phyloP scores from a whole-genome alignment of 2,329 filamentous ascomycete genomes.

The Fusarium avenaceum region DNA sequence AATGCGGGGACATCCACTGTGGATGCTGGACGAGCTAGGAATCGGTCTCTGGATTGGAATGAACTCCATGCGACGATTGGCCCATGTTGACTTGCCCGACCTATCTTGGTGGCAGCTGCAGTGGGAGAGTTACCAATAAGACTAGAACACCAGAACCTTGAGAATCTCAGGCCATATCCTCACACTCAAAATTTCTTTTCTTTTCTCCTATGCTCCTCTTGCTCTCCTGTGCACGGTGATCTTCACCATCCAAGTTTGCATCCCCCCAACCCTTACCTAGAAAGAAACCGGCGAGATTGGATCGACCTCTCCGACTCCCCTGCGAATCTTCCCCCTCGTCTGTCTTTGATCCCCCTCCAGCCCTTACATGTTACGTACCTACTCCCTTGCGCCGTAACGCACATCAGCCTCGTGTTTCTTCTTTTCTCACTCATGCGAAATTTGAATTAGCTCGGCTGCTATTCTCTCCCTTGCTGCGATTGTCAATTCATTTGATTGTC shows the following conservation, averaged over 20 bases:
- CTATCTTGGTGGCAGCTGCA: constrained; percentile 14
- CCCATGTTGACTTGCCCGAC: not conserved
- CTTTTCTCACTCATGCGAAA: constrained; percentile 9
- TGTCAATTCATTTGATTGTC: not conserved
- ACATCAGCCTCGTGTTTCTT: not conserved
- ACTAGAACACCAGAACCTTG: not conserved
- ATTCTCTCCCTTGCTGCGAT: constrained; percentile 1
- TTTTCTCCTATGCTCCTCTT: not conserved
- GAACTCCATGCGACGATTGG: constrained; percentile 24
- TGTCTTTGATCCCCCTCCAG: not conserved
- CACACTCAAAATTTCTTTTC: constrained; percentile 6
- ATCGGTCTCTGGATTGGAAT: constrained; percentile 30
- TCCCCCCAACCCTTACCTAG: constrained; percentile 8
- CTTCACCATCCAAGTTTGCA: not conserved
- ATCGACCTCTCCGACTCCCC: constrained; percentile 4
- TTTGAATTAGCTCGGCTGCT: constrained; percentile 2
- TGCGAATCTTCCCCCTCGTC: not conserved
- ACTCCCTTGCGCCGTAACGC: constrained; percentile 13
- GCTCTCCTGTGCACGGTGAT: constrained; percentile 2
- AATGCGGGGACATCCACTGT: constrained; percentile 38
- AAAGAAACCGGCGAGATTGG: constrained; percentile 6
- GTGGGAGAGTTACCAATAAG: constrained; percentile 20
- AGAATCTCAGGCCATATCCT: constrained; percentile 14
- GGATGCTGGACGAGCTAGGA: constrained; percentile 21
- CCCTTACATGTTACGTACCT: constrained; percentile 18